phyloP scores from a whole-genome alignment of 306 rosid genomes.

The Vigna unguiculata region DNA sequence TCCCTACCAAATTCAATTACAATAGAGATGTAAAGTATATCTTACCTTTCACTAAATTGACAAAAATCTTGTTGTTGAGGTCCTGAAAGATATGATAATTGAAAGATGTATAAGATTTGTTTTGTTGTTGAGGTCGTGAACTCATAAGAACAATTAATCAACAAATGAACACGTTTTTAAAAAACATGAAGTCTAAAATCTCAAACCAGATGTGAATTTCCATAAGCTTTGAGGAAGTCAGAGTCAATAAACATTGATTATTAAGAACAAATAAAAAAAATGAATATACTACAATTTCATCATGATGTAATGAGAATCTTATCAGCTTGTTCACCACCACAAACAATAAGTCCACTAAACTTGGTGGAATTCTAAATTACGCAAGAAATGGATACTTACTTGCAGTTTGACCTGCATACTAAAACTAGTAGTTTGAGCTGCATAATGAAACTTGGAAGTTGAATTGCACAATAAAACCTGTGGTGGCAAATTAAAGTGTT shows the following conservation, averaged over 20 bases:
- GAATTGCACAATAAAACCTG: too few species aligned
- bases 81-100: constrained; percentile 62
- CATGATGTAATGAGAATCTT: constrained; percentile 6
- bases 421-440: too few species aligned
- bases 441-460: too few species aligned
- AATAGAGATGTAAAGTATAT: constrained; percentile 9
- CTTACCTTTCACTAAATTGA: constrained; percentile 87
- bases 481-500: too few species aligned
- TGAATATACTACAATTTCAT: constrained; percentile 4
- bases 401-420: too few species aligned
- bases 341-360: too few species aligned
- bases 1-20: background rate
- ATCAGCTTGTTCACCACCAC: constrained; percentile 18
- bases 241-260: background rate
- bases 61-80: constrained; percentile 64
- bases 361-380: too few species aligned
- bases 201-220: constrained; percentile 29
- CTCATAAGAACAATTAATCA: background rate
- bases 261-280: constrained; percentile 1
- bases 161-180: background rate
- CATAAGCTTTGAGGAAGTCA: constrained; percentile 11
- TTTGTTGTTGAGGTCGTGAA: background rate
- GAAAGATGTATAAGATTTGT: constrained; percentile 26
- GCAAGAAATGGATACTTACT: too few species aligned
- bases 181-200: constrained; percentile 31